Conservation (phyloP, 2,329 filamentous ascomycete genomes). For the Aciculosporium take region DNA sequence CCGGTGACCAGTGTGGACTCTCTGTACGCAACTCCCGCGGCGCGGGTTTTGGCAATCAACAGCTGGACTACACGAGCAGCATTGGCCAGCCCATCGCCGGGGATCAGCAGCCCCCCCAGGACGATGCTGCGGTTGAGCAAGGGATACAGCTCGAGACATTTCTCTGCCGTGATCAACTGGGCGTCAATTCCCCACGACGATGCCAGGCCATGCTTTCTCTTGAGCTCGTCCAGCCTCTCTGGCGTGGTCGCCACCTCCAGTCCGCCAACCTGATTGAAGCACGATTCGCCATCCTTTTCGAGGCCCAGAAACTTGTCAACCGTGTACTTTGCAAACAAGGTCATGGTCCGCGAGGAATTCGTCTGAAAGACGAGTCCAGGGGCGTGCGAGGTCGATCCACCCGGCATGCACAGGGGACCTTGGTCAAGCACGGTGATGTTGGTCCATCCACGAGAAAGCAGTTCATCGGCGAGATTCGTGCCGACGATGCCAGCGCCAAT, state of each 20-base stretch:
- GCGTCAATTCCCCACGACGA: conserved; percentile 46
- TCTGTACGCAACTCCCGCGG: conserved; percentile 44
- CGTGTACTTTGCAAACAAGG: conserved; percentile 44
- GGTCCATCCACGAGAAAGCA: conserved; percentile 46
- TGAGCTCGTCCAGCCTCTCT: conserved; percentile 43
- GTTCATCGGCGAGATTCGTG: conserved; percentile 48
- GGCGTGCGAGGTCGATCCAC: conserved; percentile 51
- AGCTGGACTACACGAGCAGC: conserved; percentile 47
- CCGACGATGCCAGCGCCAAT: conserved; percentile 52
- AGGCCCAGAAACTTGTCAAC: conserved; percentile 44
- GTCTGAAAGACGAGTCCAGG: conserved; percentile 52
- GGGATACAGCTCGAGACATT: conserved; percentile 40
- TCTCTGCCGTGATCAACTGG: conserved; percentile 33
- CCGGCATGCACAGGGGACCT: conserved; percentile 46
- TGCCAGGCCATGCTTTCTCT: conserved; percentile 47
- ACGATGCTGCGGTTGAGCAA: conserved; percentile 37
- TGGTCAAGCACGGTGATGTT: conserved; percentile 52
- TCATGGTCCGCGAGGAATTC: conserved; percentile 43
- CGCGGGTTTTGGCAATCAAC: conserved; percentile 41
- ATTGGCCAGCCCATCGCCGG: conserved; percentile 44
- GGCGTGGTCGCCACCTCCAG: conserved; percentile 48
- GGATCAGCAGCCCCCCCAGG: conserved; percentile 45
- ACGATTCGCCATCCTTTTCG: conserved; percentile 21
- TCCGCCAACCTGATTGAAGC: conserved; percentile 50
- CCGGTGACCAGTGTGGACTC: conserved; percentile 42